Evolutionary conservation across 805 yeast genomes (phyloP), one percentile per base, ranked within the genome.

Genomic region (Blastobotrys attinorum): DNA sequence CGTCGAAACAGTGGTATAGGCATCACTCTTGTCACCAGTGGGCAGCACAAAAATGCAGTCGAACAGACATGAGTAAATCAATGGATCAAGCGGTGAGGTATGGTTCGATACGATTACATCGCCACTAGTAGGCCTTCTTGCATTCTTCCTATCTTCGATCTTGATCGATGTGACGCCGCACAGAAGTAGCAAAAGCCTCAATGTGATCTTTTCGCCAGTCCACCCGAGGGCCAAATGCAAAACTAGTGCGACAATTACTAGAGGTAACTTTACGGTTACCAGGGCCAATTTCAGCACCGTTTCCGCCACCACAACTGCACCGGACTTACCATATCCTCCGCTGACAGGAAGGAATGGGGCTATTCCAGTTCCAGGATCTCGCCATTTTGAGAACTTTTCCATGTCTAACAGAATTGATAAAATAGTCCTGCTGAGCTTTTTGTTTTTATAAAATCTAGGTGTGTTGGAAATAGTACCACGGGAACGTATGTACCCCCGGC

Each of bases 281-380:
- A 37, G 38, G 1, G 23, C 20, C 3, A 39, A 6, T 2, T 32
- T 40, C 15, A 31, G 21, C 27, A 31, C 31, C 10, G 21, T 23
- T 29, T 40, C 44, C 6, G 13, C 11, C 18, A 20, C 34, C 17
- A 22, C 15, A 31, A 31, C 20, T n/a, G 7, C 36, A 22, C 20
- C 15, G 31, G 32, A n/a, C 15, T 16, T 15, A 34, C 20, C 3
- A 13, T 13, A 8, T 5, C 29, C 23, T 16, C 23, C 16, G 34
- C 11, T 34, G n/a, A 37, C 38, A 15, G 95, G 95, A 65, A 83
- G 67, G 52, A 86, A 87, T 2, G 96, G 96, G 0, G 95, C 81
- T 29, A 88, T 83, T n/a, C 96, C 96, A 1, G 96, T 88, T 3
- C 90, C 92, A 49, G 79, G 83, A 58, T 87, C 96, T 62, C 96